These are phyloP conservation scores for Fusarium humuli DNA, from an alignment of 2,329 filamentous ascomycete genomes.

Conservation along the genomic window DNA sequence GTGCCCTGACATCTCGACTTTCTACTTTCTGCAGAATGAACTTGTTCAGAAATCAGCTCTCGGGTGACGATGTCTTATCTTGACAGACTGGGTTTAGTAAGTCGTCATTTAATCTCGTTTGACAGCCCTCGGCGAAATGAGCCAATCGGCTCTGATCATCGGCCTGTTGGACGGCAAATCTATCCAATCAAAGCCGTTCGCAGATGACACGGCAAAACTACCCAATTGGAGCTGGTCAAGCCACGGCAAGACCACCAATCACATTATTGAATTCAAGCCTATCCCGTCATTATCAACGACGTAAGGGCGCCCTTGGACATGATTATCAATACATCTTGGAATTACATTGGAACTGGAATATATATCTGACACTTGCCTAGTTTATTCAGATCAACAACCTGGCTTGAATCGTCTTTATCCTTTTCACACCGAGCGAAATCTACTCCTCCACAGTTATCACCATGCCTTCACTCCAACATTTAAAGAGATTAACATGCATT, in stretches of 20 bases:
- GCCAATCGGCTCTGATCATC: accelerated
- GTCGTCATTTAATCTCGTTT: background rate
- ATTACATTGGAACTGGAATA: accelerated
- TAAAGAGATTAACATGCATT: background rate
- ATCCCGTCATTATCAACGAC: accelerated
- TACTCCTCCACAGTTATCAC: accelerated
- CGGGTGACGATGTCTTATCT: too few relatives aligned
- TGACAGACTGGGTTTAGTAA: background rate
- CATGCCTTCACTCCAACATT: background rate
- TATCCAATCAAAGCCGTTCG: background rate
- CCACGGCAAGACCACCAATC: background rate
- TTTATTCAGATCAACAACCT: accelerated
- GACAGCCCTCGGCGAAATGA: background rate
- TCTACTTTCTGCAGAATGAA: accelerated
- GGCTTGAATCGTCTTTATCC: accelerated
- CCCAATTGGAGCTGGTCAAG: background rate
- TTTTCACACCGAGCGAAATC: too few relatives aligned
- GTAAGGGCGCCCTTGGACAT: background rate
- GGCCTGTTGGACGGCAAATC: accelerated
- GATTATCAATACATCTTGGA: background rate
- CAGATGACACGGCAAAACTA: accelerated
- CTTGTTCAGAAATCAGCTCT: accelerated
- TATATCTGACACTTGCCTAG: background rate
- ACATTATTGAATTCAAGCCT: background rate
- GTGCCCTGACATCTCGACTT: background rate